Conservation (phyloP, 352 stramenopile genomes). For the Stramenopiles sp. region DNA sequence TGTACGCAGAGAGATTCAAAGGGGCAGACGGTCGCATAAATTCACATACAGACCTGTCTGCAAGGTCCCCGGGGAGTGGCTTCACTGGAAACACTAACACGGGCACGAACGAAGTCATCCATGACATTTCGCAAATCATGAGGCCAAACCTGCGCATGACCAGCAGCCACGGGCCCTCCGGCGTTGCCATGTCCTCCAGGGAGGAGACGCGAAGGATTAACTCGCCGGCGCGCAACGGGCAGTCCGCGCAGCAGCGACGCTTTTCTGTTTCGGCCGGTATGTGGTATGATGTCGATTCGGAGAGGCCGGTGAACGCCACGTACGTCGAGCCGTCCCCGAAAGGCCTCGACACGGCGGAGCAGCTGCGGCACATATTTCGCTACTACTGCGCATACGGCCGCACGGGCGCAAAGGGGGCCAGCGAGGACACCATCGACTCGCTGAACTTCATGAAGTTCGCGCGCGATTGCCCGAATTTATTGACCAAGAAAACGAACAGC, state of each 20-base stretch:
- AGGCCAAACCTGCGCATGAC: conserved; percentile 13
- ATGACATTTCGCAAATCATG: conserved; percentile 16
- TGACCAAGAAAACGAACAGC: conserved; percentile 29
- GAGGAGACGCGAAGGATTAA: too few relatives aligned
- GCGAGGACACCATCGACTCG: conserved; percentile 43
- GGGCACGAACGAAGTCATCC: conserved; percentile 15
- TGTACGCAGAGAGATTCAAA: conserved; percentile 42
- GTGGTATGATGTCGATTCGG: too few relatives aligned
- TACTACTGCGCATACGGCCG: conserved; percentile 58
- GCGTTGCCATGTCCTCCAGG: too few relatives aligned
- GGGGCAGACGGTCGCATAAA: conserved; percentile 17
- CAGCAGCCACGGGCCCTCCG: too few relatives aligned
- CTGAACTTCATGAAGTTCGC: conserved; percentile 57
- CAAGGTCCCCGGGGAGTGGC: neutral
- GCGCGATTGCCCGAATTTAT: conserved; percentile 40
- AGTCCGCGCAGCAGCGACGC: too few relatives aligned
- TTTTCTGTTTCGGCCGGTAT: too few relatives aligned
- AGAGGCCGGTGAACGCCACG: too few relatives aligned
- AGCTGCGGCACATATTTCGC: conserved; percentile 50
- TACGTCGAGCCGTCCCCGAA: too few relatives aligned
- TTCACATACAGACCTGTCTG: too few relatives aligned
- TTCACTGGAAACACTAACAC: conserved; percentile 16
- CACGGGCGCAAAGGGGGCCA: conserved; percentile 37
- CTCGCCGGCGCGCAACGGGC: too few relatives aligned
- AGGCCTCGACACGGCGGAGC: too few relatives aligned